These are phyloP conservation scores for Spinellus fusiger DNA, from an alignment of 192 early-diverging fungal species.

Conservation along the genomic window DNA sequence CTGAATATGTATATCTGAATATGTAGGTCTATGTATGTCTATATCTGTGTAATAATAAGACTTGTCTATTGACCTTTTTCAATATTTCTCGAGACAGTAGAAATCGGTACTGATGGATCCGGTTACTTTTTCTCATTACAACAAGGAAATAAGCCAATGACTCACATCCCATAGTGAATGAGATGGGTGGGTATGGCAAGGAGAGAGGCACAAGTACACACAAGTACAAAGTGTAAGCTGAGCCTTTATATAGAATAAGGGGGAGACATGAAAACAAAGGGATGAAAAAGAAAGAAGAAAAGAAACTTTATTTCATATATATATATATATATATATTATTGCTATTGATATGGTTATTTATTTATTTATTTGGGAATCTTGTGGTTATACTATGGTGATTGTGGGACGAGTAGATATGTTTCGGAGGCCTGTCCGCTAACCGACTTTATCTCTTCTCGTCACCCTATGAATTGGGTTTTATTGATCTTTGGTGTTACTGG, in stretches of 20 bases:
- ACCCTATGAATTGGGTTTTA: neutral
- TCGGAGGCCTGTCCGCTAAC: neutral
- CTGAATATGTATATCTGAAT: too few relatives aligned
- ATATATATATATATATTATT: too few relatives aligned
- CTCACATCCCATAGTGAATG: neutral
- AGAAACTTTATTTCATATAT: neutral
- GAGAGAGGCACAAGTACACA: slow-evolving; percentile 39
- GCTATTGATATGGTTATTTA: too few relatives aligned
- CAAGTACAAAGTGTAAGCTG: slow-evolving; percentile 38
- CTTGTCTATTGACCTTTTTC: too few relatives aligned
- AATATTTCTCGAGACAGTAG: too few relatives aligned
- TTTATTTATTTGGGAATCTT: too few relatives aligned
- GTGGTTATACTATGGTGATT: too few relatives aligned
- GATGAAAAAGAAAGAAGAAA: neutral
- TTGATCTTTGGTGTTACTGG: neutral
- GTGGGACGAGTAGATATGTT: neutral
- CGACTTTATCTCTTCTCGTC: neutral
- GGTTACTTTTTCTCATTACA: too few relatives aligned
- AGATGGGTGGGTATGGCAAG: slow-evolving; percentile 38
- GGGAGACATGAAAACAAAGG: neutral
- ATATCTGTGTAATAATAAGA: too few relatives aligned
- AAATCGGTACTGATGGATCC: too few relatives aligned
- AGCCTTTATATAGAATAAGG: neutral
- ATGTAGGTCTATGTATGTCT: too few relatives aligned
- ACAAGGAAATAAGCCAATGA: slow-evolving; percentile 16